Percentiles rank a stretch among this genome's conserved stretches.
These are phyloP conservation scores for Colletotrichum liaoningense DNA, from an alignment of 2,329 filamentous ascomycete genomes.

Conservation along the genomic window DNA sequence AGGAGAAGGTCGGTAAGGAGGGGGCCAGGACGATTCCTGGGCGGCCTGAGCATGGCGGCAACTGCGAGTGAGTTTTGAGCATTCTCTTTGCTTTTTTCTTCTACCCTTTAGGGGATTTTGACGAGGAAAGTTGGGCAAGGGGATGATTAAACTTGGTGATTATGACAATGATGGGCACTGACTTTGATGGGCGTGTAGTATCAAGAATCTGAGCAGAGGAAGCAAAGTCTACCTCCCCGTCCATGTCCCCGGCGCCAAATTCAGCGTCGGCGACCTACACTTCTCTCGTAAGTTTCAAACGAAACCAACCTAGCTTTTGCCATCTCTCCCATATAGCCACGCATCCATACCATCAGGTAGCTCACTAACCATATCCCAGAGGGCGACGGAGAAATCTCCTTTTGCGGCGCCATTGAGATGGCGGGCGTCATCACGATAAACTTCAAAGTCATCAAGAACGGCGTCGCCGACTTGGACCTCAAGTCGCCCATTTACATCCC, in stretches of 20 bases:
- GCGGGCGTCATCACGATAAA: slow-evolving; percentile 91
- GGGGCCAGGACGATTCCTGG: slow-evolving; percentile 89
- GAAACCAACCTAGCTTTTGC: not conserved
- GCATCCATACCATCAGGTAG: not conserved
- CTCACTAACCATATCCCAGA: slow-evolving; percentile 52
- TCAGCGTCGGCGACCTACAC: slow-evolving; percentile 89
- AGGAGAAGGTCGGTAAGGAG: slow-evolving; percentile 77
- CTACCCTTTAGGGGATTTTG: no score
- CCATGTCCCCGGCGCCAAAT: slow-evolving; percentile 88
- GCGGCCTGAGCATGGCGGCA: slow-evolving; percentile 87
- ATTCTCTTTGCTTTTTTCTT: no score
- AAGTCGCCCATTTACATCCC: slow-evolving; percentile 88
- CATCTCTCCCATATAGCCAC: not conserved
- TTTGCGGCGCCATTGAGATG: slow-evolving; percentile 94
- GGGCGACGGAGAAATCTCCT: slow-evolving; percentile 91
- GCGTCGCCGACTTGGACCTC: slow-evolving; percentile 78
- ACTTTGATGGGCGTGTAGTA: slow-evolving; percentile 47
- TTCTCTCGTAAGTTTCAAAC: slow-evolving; percentile 69
- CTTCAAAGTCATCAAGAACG: slow-evolving; percentile 87
- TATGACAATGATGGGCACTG: slow-evolving; percentile 17
- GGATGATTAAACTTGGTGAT: no score
- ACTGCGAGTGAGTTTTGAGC: slow-evolving; percentile 70
- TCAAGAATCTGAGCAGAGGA: slow-evolving; percentile 85
- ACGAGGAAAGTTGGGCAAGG: not conserved
- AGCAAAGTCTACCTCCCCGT: slow-evolving; percentile 89